Evolutionary conservation across 163 green algal genomes (phyloP), one percentile per base, ranked within the genome.

Genomic region (Coccomyxa subellipsoidea): DNA sequence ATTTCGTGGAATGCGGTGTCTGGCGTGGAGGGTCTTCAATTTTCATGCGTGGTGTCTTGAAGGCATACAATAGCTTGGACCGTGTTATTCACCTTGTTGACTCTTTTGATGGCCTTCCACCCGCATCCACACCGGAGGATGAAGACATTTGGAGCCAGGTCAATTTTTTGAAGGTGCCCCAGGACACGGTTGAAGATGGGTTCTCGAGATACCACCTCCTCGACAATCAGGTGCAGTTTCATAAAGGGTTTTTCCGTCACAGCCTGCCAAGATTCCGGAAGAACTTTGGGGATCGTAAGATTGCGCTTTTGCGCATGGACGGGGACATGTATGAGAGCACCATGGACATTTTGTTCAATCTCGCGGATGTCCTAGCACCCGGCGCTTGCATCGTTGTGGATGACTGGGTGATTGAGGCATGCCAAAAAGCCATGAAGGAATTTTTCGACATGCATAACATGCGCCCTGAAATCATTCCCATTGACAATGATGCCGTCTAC

Each of bases 261-360:
- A 71, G 37, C 40, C 18, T 72, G 40, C 76, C 76, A 40, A 6
- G 3, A 3, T 39, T 72, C 4, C 76, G 76, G 29, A 8, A 71
- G 39, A 4, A 38, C 4, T 40, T 70, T 27, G 38, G 4, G 21
- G 76, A 38, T 2, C 38, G 37, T 5, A 72, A 54, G 8, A 66
- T 81, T 4, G 76, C 76, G 7, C 32, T 81, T 2, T 15, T 81
- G 29, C 38, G 76, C 5, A 72, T 81, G 38, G 76, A 81, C 15
- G 76, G 76, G 2, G 76, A 81, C 76, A 71, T 81, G 76, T 81
- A 81, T 35, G 76, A 81, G 18, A 70, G 37, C 38, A 81, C 76
- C n/a, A 81, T 39, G 29, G 76, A 81, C 39, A 66, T 81, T 12
- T n/a, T 81, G 27, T 81, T 53, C 76, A 81, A 81, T 39, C 37